phyloP scores from a whole-genome alignment of 78 protist genomes.

The Emiliania huxleyi region DNA sequence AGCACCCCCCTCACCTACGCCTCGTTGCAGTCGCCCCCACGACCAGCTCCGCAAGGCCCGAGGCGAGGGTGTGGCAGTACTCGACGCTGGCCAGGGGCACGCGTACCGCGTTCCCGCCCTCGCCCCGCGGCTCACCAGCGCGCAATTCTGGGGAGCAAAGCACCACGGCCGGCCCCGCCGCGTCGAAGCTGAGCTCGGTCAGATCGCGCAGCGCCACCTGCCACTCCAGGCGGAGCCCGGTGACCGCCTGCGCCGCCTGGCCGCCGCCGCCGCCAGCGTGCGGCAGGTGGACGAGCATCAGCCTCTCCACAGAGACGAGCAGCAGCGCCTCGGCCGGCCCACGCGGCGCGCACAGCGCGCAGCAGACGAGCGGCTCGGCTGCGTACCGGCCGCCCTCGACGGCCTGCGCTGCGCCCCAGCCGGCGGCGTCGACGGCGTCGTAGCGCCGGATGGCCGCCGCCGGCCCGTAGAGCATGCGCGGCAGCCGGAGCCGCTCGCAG shows the following conservation, averaged over 20 bases:
- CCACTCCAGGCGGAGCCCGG: too few species aligned
- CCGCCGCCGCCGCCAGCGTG: not conserved
- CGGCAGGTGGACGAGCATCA: not conserved
- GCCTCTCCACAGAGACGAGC: not conserved
- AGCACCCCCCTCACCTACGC: too few species aligned
- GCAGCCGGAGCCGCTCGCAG: not conserved
- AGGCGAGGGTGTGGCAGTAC: too few species aligned
- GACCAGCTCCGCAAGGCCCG: too few species aligned
- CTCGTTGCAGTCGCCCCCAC: too few species aligned
- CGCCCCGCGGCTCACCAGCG: too few species aligned
- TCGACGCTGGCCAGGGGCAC: too few species aligned
- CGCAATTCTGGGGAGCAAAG: too few species aligned
- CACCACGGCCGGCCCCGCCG: too few species aligned
- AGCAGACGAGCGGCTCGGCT: not conserved
- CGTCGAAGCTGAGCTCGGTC: not conserved
- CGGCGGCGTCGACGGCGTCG: not conserved
- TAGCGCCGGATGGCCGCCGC: not conserved
- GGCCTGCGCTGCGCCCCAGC: not conserved
- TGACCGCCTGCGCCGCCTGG: not conserved
- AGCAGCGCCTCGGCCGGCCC: not conserved
- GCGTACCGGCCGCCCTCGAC: not conserved
- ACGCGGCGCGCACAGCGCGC: not conserved
- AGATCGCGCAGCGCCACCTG: not conserved
- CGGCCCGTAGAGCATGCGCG: not conserved
- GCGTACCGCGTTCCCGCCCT: too few species aligned